phyloP scores from a whole-genome alignment of 768 basidiomycete genomes.

The Saitozyma sp. region DNA sequence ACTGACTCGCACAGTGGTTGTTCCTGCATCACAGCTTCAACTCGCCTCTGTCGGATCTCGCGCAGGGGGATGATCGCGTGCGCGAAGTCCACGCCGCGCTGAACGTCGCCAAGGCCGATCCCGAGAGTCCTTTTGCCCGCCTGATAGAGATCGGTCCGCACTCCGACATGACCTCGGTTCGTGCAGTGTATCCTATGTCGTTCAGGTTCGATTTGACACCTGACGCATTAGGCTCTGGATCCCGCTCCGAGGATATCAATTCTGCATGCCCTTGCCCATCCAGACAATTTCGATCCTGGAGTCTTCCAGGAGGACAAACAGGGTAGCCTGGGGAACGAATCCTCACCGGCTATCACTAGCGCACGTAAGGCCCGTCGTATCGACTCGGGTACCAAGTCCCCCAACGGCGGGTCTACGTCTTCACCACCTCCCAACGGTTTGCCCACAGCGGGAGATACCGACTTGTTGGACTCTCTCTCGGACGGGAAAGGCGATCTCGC shows the following conservation, averaged over 20 bases:
- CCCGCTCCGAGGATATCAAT: constrained; percentile 40
- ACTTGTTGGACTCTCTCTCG: too few species aligned
- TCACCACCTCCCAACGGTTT: too few species aligned
- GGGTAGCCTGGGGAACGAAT: not conserved
- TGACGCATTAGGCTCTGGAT: constrained; percentile 24
- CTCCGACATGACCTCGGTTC: constrained; percentile 12
- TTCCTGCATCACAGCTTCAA: constrained; percentile 30
- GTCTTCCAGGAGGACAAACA: too few species aligned
- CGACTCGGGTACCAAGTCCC: not conserved
- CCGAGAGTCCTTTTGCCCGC: too few species aligned
- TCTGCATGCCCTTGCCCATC: constrained; percentile 28
- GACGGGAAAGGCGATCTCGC: constrained; percentile 21
- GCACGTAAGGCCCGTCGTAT: not conserved
- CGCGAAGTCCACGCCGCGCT: constrained; percentile 1
- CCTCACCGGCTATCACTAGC: constrained; percentile 1
- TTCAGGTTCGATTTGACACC: not conserved
- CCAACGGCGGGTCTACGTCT: too few species aligned
- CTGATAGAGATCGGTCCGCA: constrained; percentile 17
- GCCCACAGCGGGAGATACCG: too few species aligned
- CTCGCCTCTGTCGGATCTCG: constrained; percentile 23
- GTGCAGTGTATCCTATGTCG: not conserved
- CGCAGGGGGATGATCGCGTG: not conserved
- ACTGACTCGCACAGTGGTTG: constrained; percentile 23
- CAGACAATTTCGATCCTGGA: not conserved
- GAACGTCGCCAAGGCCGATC: too few species aligned